Percentiles rank a stretch among this genome's conserved stretches.
These are phyloP conservation scores for Leucocoprinus sp. DNA, from an alignment of 768 basidiomycete species.

Conservation along the genomic window DNA sequence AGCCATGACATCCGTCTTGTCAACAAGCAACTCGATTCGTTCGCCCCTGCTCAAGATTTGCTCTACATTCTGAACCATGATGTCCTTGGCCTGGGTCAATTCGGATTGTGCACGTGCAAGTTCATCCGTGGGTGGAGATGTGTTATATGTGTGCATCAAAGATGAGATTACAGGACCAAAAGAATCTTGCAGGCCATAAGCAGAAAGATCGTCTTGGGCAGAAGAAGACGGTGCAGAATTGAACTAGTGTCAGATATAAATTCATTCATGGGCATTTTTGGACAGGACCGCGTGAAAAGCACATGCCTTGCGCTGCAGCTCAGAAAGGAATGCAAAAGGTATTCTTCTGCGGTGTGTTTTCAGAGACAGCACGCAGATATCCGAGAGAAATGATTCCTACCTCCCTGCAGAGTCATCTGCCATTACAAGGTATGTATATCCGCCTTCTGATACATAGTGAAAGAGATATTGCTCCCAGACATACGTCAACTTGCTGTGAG, in stretches of 20 bases:
- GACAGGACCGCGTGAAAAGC: slow-evolving; percentile 5
- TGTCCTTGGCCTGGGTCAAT: slow-evolving; percentile 84
- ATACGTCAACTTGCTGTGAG: slow-evolving; percentile 65
- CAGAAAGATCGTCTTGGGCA: slow-evolving; percentile 43
- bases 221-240: slow-evolving; percentile 56
- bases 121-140: slow-evolving; percentile 80
- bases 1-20: slow-evolving; percentile 95
- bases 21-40: slow-evolving; percentile 89
- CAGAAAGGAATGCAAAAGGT: slow-evolving; percentile 89
- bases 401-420: slow-evolving; percentile 89
- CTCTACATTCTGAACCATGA: slow-evolving; percentile 99
- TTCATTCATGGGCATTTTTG: neutral
- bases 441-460: slow-evolving; percentile 87
- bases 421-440: slow-evolving; percentile 87
- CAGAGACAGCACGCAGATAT: neutral
- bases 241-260: slow-evolving; percentile 34
- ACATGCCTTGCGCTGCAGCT: slow-evolving; percentile 71
- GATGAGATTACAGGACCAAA: slow-evolving; percentile 64
- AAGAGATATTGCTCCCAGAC: slow-evolving; percentile 92
- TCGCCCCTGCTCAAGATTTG: slow-evolving; percentile 93
- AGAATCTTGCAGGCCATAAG: slow-evolving; percentile 61
- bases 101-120: slow-evolving; percentile 86
- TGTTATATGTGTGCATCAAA: slow-evolving; percentile 85
- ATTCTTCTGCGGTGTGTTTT: slow-evolving; percentile 48
- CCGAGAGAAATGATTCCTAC: slow-evolving; percentile 31